Conservation (phyloP, 1,284 basidiomycete genomes). For the Flammula alnicola region DNA sequence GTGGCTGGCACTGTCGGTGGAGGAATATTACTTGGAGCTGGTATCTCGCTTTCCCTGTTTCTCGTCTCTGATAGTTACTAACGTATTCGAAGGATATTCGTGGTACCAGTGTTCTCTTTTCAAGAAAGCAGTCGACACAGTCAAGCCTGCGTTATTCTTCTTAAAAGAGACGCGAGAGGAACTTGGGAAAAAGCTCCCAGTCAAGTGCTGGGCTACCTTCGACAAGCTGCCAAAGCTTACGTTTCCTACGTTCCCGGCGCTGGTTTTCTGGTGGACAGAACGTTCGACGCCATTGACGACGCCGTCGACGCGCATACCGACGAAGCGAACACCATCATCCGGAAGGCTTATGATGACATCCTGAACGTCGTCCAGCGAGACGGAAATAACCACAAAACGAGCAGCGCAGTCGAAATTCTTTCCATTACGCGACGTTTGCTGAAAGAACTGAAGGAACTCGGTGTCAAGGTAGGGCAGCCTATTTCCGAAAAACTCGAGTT, state of each 20-base stretch:
- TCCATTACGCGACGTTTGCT: slow-evolving; percentile 16
- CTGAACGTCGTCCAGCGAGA: slow-evolving; percentile 18
- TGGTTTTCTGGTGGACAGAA: slow-evolving; percentile 28
- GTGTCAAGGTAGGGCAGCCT: slow-evolving; percentile 18
- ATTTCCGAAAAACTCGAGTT: slow-evolving; percentile 14
- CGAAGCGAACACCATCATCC: slow-evolving; percentile 29
- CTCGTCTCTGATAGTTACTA: background rate
- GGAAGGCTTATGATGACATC: slow-evolving; percentile 22
- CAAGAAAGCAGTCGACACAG: slow-evolving; percentile 25
- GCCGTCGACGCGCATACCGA: slow-evolving; percentile 27
- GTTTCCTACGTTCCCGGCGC: slow-evolving; percentile 29
- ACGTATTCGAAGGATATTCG: slow-evolving; percentile 19
- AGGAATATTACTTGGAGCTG: slow-evolving; percentile 15
- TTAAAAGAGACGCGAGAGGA: slow-evolving; percentile 13
- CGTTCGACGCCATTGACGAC: slow-evolving; percentile 29
- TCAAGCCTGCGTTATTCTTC: slow-evolving; percentile 17
- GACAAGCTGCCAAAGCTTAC: slow-evolving; percentile 30
- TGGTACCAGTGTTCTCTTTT: slow-evolving; percentile 26
- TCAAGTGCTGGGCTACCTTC: slow-evolving; percentile 23
- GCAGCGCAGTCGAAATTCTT: slow-evolving; percentile 17
- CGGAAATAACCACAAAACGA: slow-evolving; percentile 15
- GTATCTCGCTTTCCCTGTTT: slow-evolving; percentile 10
- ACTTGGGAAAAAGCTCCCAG: slow-evolving; percentile 15
- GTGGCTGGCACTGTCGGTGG: slow-evolving; percentile 9
- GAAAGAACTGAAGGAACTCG: slow-evolving; percentile 17